Evolutionary conservation across 139 green algal species (phyloP), one percentile per base, ranked within the genome.

Genomic region (Nannochloris sp.): DNA sequence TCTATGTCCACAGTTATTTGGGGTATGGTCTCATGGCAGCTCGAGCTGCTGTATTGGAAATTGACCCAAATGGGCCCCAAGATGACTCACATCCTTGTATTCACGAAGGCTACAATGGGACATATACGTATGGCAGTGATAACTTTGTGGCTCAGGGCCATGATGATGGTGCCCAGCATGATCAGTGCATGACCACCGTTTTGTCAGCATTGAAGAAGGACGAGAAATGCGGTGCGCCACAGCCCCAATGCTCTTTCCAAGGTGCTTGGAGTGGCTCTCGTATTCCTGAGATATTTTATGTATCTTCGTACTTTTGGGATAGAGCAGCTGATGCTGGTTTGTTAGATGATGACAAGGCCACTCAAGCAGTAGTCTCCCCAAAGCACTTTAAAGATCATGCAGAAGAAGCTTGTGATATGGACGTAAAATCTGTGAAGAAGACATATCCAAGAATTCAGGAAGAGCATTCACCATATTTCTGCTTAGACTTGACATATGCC

Each of bases 261-360:
- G 93, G 93, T 29, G 88, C 84, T 0, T 98, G 93, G 93, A 75
- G 81, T 6, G 91, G 80, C 66, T 31, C 53, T 34, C 18, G 60
- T 34, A 34, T 75, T 68, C 43, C 72, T 11, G 64, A 78, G 6
- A 61, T 65, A 11, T 87, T 97, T 66, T 98, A 95, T 53, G 71
- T 97, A 16, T 92, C 84, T 43, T 96, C 87, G 24, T 98, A 97
- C 79, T 96, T 98, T 74, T 98, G 88, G 81, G 93, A 98, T 81
- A 62, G 81, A 7, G 87, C 81, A 29, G 55, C 67, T 3, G 78
- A 93, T 43, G 72, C 66, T 12, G 79, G 64, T 46, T 50, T 82
- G 14, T 73, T 81, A 25, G 25, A 46, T 34, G 72, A 85, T 4
- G 63, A 74, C 3, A 53, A 61, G 5, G 57, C 64, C 44, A 73